phyloP scores from a whole-genome alignment of 345 rosid species.

The Gossypium thurberi region DNA sequence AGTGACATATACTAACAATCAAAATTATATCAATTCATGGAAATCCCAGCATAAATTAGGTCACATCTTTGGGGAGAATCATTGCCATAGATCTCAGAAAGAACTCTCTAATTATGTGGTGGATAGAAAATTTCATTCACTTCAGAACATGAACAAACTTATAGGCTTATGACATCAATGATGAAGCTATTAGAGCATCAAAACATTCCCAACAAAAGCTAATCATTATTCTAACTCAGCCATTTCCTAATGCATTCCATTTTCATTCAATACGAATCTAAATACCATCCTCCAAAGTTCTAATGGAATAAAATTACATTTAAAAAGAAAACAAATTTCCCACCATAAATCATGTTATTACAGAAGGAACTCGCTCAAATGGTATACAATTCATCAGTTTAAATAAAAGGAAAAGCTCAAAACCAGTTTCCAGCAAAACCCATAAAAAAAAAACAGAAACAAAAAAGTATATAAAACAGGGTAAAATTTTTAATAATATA shows the following conservation, averaged over 20 bases:
- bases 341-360: neutral
- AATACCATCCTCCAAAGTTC: neutral
- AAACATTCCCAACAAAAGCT: neutral
- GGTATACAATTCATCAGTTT: neutral
- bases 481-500: neutral
- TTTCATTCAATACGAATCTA: constrained; percentile 4
- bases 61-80: constrained; percentile 1
- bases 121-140: too few species aligned
- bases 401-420: neutral
- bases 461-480: neutral
- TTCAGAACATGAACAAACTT: neutral
- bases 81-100: neutral
- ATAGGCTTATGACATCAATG: neutral
- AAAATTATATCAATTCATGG: neutral
- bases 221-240: neutral
- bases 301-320: neutral
- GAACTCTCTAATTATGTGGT: neutral
- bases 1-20: neutral
- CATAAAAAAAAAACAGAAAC: neutral
- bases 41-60: neutral
- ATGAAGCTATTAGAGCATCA: neutral
- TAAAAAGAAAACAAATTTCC: neutral
- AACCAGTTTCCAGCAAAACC: neutral
- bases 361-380: neutral
- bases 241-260: neutral